Evolutionary conservation across 2,329 filamentous ascomycete species (phyloP), one percentile per base, ranked within the genome.

Genomic region (Phialocephala subalpina): DNA sequence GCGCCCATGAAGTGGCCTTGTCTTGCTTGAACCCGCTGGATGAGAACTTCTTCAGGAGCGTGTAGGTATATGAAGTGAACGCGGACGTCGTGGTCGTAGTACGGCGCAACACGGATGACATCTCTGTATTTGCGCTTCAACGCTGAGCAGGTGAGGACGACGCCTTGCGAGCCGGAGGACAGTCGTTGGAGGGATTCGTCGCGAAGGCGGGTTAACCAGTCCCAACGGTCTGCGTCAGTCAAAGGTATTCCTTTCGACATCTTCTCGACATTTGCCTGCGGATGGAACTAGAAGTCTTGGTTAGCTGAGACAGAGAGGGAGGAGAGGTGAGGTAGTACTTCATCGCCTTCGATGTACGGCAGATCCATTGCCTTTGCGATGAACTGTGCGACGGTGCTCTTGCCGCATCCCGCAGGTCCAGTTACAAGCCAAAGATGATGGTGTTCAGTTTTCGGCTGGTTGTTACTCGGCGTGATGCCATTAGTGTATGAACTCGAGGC

Each of bases 121-220:
- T 99, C 96, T 73, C 96, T 90, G 83, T 99, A 99, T 81, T 97
- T 97, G 78, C 92, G 92, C 85, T 98, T 98, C 62, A 99, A 86
- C 1, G 95, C 96, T 14, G 93, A 97, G 85, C 96, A 99, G 61
- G 96, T 97, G 67, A 99, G 87, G 58, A 99, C 92, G n/a, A 97
- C 96, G 58, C 93, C 91, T 35, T 85, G 81, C 20, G 86, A 84
- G 42, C 89, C 88, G 52, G 76, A 60, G 57, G 70, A 68, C 58
- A 91, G 82, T 59, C 82, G 82, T 61, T 80, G 79, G 63, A 89
- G 82, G 7, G 88, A 87, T 74, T 89, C 90, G 70, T 93, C 87
- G 69, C 92, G 91, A 16, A 96, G 85, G 14, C 84, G 84, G 56
- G 91, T 92, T 69, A 99, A 89, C 96, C 96, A 99, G 82, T 97